Conservation (phyloP, 345 rosid species). For the Punica granatum region DNA sequence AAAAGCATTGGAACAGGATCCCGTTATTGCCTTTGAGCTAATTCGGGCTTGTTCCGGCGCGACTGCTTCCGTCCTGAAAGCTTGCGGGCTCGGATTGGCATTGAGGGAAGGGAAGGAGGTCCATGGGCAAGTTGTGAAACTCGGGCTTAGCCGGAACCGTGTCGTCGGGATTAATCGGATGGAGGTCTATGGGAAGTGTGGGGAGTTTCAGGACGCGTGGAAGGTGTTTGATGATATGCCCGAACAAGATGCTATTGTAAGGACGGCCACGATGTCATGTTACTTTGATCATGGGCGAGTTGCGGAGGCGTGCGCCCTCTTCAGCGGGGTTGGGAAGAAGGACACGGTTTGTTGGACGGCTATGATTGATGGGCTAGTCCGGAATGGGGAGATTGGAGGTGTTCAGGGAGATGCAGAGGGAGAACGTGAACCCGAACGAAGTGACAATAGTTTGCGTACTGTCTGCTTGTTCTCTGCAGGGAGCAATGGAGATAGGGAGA, state of each 20-base stretch:
- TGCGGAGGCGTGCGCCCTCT: conserved; percentile 30
- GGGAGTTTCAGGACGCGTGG: conserved; percentile 29
- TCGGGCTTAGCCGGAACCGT: conserved; percentile 40
- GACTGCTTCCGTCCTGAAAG: conserved; percentile 52
- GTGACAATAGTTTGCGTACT: conserved; percentile 52
- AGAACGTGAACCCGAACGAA: conserved; percentile 36
- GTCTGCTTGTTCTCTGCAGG: conserved; percentile 52
- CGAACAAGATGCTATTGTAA: conserved; percentile 36
- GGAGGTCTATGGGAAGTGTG: conserved; percentile 39
- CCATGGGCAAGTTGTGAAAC: conserved; percentile 52
- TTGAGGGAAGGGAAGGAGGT: conserved; percentile 35
- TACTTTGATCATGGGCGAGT: conserved; percentile 36
- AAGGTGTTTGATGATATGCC: conserved; percentile 52
- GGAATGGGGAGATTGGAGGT: conserved; percentile 45
- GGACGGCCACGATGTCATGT: conserved; percentile 35
- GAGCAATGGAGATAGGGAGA: conserved; percentile 55
- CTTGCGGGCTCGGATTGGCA: conserved; percentile 25
- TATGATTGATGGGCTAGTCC: conserved; percentile 57
- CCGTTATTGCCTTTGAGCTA: conserved; percentile 50
- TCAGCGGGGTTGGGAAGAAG: conserved; percentile 29
- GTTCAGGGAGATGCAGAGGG: conserved; percentile 55
- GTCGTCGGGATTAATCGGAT: conserved; percentile 34
- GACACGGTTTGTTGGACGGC: conserved; percentile 72
- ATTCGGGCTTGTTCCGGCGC: conserved; percentile 39
- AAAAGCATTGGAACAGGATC: conserved; percentile 33